Evolutionary conservation across 768 basidiomycete species (phyloP).

Genomic region (Mycena floridula): DNA sequence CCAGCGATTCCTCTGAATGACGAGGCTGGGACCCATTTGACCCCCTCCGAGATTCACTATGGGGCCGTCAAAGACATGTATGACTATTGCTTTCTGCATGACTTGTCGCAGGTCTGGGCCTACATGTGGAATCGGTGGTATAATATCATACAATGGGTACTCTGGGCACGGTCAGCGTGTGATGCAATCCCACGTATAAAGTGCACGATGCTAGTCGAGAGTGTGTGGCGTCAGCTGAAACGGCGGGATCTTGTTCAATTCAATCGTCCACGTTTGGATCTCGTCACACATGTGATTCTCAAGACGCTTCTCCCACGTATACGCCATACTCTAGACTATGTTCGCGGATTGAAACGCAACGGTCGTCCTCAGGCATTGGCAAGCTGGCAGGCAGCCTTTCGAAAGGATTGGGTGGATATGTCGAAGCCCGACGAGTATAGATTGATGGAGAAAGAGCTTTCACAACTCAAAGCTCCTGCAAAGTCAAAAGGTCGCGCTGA

Average conservation of each 20-base stretch:
- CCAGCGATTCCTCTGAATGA: conserved; percentile 11
- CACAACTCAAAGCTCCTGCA: no score
- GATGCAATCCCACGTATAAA: no score
- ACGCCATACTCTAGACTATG: conserved; percentile 7
- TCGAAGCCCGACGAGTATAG: conserved; percentile 12
- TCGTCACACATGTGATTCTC: conserved; percentile 9
- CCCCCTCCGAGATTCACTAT: no score
- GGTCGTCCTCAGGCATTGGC: no score
- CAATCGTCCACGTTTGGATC: no score
- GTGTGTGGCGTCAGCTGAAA: conserved; percentile 18
- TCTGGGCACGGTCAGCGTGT: no score
- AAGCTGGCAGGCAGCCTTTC: conserved; percentile 14
- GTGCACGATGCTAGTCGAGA: conserved; percentile 21
- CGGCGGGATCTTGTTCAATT: conserved; percentile 15
- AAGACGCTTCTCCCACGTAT: conserved; percentile 13
- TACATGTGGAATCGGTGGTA: conserved; percentile 25
- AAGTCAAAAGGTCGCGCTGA: no score
- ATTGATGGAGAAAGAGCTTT: conserved; percentile 16
- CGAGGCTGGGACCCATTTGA: conserved; percentile 8
- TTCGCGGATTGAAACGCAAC: conserved; percentile 9
- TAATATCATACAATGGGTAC: no score
- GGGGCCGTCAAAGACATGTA: no score
- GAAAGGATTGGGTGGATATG: conserved; percentile 13
- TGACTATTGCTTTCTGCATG: conserved; percentile 14
- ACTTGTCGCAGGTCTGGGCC: conserved; percentile 20